Base-by-base conservation (phyloP, 2,329 filamentous ascomycete genomes). In the Talaromyces sp. region DNA sequence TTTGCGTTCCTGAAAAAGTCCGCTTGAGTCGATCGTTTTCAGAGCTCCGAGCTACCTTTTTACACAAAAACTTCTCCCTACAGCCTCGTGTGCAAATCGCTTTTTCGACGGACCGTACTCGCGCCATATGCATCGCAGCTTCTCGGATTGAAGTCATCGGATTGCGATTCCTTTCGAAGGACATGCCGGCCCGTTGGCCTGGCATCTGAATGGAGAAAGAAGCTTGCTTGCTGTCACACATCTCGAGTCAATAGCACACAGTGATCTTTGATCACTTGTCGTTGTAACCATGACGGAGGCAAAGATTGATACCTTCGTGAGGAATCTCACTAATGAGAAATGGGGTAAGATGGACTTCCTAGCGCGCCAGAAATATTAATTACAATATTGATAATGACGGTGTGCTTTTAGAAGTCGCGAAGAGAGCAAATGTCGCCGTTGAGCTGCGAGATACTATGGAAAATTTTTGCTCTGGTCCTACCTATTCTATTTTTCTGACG, bases 381-480 rank as follows among this genome's bases (percentile, higher is more conserved):
- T 33, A 1, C 4, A 11, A 15, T 17, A 9, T 31, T 31, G 27
- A 31, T 50, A 37, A 31, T 43, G n/a, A 59, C 41, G 11, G 56
- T 58, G 63, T 45, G 22, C 4, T 31, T 33, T 15, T 71, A 97
- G 95, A 98, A 81, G 81, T 89, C 66, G 92, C 91, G 81, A 80
- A 88, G 66, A 96, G 93, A 81, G 86, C 90, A 68, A 91, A 92
- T 73, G 88, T 93, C 69, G 92, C 94, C 68, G 88, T 89, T 61
- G 90, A 93, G 69, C 84, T 99, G 73, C 92, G 95, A 75, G 96
- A 99, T 80, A 92, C 87, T 72, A 89, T 98, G 70, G 96, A 99
- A 73, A 77, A 75, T 69, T 86, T 92, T 73, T 96, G 95, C 81
- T 92, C 90, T 63, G 89, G 91, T 62, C 84, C 86, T 63, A 88